phyloP scores from a whole-genome alignment of 495 filamentous ascomycete species.

The Aspergillus heteromorphus region DNA sequence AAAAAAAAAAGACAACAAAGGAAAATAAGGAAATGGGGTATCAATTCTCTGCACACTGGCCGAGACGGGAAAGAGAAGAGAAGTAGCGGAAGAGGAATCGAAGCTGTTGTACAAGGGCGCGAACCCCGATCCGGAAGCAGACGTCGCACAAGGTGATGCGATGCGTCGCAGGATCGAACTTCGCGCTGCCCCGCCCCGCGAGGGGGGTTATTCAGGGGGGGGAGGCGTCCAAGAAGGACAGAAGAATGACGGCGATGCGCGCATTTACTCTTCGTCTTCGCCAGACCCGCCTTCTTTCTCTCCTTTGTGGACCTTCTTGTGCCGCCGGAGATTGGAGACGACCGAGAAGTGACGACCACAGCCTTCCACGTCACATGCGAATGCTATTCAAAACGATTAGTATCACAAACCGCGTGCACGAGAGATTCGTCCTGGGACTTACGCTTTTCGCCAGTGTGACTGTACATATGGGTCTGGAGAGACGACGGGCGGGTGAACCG shows the following conservation, averaged over 20 bases:
- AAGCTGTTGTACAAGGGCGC: conserved; percentile 41
- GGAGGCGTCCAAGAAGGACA: conserved; percentile 9
- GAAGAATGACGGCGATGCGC: background rate
- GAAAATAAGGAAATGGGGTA: conserved; percentile 24
- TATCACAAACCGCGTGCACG: conserved; percentile 8
- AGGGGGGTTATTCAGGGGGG: conserved; percentile 6
- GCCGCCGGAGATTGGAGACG: conserved; percentile 89
- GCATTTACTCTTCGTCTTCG: conserved; percentile 42
- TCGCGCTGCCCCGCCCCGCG: background rate
- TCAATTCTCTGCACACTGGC: conserved; percentile 24
- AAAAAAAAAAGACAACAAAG: conserved; percentile 17
- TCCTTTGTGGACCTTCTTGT: conserved; percentile 94
- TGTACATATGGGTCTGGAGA: conserved; percentile 97
- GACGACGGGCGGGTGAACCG: conserved; percentile 95
- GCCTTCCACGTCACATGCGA: conserved; percentile 88
- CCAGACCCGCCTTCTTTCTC: conserved; percentile 50
- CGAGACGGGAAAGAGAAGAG: conserved; percentile 23
- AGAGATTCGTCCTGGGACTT: conserved; percentile 39
- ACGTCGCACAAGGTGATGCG: conserved; percentile 9
- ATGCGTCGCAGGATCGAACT: conserved; percentile 6
- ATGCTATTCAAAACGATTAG: conserved; percentile 57
- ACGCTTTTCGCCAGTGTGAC: conserved; percentile 99
- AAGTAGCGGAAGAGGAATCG: conserved; percentile 18
- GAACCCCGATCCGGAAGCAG: conserved; percentile 12
- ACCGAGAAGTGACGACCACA: conserved; percentile 97